Percentiles rank a stretch among this genome's conserved stretches.
These are phyloP conservation scores for Sechiopsis laciniata DNA, from an alignment of 306 rosid species.

Conservation along the genomic window DNA sequence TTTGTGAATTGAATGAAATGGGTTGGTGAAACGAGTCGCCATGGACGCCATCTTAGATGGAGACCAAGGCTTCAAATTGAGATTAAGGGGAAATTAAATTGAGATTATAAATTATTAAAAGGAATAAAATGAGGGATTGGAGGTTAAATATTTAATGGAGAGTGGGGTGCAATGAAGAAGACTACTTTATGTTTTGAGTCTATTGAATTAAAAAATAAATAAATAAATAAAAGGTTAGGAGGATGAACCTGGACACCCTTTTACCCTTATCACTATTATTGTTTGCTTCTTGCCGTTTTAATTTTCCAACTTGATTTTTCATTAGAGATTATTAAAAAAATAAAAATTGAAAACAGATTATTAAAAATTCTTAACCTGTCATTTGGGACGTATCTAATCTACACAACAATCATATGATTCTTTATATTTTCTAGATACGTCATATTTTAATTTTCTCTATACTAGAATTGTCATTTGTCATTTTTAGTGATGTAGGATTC, in stretches of 20 bases:
- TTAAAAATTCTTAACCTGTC: neutral
- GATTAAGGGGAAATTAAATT: neutral
- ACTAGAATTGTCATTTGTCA: too few relatives aligned
- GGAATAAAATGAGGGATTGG: neutral
- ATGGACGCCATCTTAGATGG: conserved; percentile 85
- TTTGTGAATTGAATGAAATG: conserved; percentile 36
- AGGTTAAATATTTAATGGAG: too few relatives aligned
- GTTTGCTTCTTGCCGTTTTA: neutral
- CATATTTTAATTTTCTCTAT: neutral
- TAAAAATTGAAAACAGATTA: neutral
- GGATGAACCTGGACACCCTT: conserved; percentile 42
- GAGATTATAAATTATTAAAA: neutral
- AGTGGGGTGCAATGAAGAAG: neutral
- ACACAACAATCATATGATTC: too few relatives aligned
- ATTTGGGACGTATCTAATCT: neutral
- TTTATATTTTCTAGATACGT: neutral
- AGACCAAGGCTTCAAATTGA: conserved; percentile 10
- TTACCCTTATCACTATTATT: neutral
- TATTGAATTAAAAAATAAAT: neutral
- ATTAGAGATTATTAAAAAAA: neutral
- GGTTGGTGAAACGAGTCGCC: conserved; percentile 48
- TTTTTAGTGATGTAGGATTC: too few relatives aligned
- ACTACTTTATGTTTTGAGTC: neutral
- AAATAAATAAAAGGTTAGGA: neutral
- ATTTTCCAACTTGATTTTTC: neutral